A percentile compares a stretch with the other conserved stretches of the same genome.
Evolutionary conservation across 2,329 filamentous ascomycete genomes (phyloP).

Genomic region (Dendryphion nanum): DNA sequence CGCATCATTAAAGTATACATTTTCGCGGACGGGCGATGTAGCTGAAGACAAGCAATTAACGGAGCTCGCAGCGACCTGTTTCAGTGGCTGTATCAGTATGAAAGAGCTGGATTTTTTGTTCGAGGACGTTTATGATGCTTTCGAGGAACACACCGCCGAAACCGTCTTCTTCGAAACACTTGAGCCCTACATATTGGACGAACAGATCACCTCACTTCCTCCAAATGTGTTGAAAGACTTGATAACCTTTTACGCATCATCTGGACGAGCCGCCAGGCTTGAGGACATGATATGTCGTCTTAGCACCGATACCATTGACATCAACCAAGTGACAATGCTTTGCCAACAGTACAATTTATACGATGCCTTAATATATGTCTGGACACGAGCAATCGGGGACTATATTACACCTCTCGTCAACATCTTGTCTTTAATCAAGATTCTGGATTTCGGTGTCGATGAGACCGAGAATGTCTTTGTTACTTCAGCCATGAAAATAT

Average conservation of each 20-base stretch:
- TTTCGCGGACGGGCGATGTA: conserved; percentile 60
- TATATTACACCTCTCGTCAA: conserved; percentile 90
- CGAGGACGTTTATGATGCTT: conserved; percentile 86
- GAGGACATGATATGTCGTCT: conserved; percentile 96
- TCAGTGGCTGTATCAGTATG: conserved; percentile 77
- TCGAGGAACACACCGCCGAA: conserved; percentile 71
- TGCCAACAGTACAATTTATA: conserved; percentile 93
- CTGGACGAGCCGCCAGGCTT: conserved; percentile 71
- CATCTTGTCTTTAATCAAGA: conserved; percentile 63
- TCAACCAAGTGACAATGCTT: conserved; percentile 85
- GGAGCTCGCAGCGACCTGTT: conserved; percentile 79
- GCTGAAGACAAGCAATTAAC: conserved; percentile 59
- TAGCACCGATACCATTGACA: conserved; percentile 84
- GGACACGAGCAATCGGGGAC: conserved; percentile 86
- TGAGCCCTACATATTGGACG: conserved; percentile 83
- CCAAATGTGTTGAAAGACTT: conserved; percentile 83
- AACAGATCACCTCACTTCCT: conserved; percentile 71
- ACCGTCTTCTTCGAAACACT: conserved; percentile 83
- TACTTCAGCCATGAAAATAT: conserved; percentile 82
- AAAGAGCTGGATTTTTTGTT: conserved; percentile 81
- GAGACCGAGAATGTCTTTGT: conserved; percentile 61
- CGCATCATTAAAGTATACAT: conserved; percentile 86
- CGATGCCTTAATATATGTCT: conserved; percentile 93
- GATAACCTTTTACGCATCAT: conserved; percentile 75
- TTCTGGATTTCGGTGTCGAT: conserved; percentile 57